Evolutionary conservation across 1,139 yeast species (phyloP).

Genomic region (Nakaseomyces sp.): DNA sequence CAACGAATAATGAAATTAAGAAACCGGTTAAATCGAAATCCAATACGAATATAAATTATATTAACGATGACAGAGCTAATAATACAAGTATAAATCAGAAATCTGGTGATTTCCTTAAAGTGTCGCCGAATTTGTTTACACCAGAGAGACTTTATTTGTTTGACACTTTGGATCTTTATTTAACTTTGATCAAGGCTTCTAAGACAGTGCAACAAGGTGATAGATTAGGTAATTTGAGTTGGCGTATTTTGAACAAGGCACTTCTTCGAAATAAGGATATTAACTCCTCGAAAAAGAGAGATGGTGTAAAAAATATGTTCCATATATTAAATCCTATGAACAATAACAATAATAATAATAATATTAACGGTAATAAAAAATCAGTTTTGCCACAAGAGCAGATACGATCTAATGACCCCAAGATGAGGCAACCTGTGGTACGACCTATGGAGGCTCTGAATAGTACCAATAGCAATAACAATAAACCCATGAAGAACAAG

Average conservation of each 20-base stretch:
- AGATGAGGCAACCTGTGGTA: neutral
- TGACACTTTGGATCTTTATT: conserved; percentile 27
- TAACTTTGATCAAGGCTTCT: conserved; percentile 22
- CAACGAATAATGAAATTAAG: neutral
- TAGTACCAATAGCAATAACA: neutral
- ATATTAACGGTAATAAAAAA: neutral
- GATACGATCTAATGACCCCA: neutral
- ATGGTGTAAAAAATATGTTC: conserved; percentile 30
- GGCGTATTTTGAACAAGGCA: conserved; percentile 31
- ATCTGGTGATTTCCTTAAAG: conserved; percentile 19
- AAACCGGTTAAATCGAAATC: neutral
- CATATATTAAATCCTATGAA: conserved; percentile 23
- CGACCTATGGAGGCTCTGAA: conserved; percentile 2
- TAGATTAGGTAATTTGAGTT: conserved; percentile 28
- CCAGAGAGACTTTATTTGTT: conserved; percentile 27
- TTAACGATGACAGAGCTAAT: neutral
- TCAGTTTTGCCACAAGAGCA: neutral
- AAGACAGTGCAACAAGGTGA: conserved; percentile 28
- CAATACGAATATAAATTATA: neutral
- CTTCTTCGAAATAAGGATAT: conserved; percentile 23
- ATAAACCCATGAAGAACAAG: neutral
- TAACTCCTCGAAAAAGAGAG: conserved; percentile 27
- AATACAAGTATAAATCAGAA: neutral
- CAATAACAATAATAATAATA: neutral
- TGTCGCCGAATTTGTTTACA: conserved; percentile 29